These are phyloP conservation scores for Tolypocladium cylindrosporum DNA, from an alignment of 2,329 filamentous ascomycete species.

Conservation along the genomic window DNA sequence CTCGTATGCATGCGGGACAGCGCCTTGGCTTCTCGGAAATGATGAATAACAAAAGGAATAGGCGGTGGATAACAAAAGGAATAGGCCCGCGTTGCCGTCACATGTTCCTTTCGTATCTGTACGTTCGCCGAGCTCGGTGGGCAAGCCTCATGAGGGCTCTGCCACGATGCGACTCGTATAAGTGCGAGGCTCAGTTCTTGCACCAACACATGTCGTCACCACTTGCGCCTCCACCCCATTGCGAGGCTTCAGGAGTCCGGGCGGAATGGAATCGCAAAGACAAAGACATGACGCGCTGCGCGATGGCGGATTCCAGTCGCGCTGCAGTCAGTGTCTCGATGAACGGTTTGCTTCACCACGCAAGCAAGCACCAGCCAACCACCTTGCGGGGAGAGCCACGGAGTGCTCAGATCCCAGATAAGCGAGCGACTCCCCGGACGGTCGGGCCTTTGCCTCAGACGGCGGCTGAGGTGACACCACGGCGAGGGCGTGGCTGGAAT, in stretches of 20 bases:
- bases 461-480: constrained; percentile 5
- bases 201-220: neutral
- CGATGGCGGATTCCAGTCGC: neutral
- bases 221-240: neutral
- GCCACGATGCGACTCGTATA: neutral
- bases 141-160: too few species aligned
- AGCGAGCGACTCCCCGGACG: constrained; percentile 4
- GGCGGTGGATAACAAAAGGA: too few species aligned
- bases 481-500: neutral
- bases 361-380: neutral
- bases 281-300: neutral
- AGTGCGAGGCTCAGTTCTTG: neutral
- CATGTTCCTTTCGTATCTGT: too few species aligned
- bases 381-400: neutral
- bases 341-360: neutral
- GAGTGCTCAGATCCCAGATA: constrained; percentile 1
- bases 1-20: neutral
- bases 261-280: neutral
- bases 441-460: neutral
- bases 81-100: neutral
- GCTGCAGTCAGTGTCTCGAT: neutral
- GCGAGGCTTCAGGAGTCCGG: neutral
- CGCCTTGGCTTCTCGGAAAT: neutral
- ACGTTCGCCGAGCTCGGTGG: too few species aligned
- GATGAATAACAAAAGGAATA: neutral